Conservation (phyloP, 495 filamentous ascomycete species). For the Lasiosphaeria hispida region DNA sequence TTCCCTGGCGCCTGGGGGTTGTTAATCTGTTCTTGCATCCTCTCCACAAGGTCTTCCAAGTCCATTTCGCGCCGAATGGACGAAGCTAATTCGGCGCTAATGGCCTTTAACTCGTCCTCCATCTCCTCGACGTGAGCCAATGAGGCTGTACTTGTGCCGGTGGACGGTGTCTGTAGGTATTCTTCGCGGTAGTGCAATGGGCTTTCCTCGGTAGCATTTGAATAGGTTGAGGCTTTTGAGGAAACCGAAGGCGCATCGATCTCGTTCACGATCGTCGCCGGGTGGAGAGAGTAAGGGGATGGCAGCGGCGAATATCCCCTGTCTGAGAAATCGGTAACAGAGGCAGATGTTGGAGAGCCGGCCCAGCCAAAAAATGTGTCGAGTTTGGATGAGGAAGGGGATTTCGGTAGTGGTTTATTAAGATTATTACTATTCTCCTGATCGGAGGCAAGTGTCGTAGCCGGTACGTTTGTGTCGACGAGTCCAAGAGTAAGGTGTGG, state of each 20-base stretch:
- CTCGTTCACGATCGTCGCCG: conserved; percentile 27
- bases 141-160: conserved; percentile 36
- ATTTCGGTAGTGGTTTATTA: conserved; percentile 53
- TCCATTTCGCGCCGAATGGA: conserved; percentile 97
- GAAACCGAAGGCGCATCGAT: conserved; percentile 41
- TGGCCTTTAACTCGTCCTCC: conserved; percentile 89
- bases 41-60: conserved; percentile 87
- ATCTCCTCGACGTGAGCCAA: conserved; percentile 63
- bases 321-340: conserved; percentile 46
- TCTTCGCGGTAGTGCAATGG: conserved; percentile 43
- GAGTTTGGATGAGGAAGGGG: conserved; percentile 51
- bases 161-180: conserved; percentile 46
- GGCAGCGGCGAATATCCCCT: conserved; percentile 50
- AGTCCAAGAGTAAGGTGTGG: conserved; percentile 46
- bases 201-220: conserved; percentile 33
- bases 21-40: conserved; percentile 71
- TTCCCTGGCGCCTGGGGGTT: conserved; percentile 61
- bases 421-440: conserved; percentile 34
- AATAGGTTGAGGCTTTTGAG: conserved; percentile 29
- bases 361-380: conserved; percentile 54
- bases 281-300: conserved; percentile 42
- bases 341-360: conserved; percentile 41
- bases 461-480: conserved; percentile 30
- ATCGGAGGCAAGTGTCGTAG: conserved; percentile 17
- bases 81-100: conserved; percentile 85